These are phyloP conservation scores for Mycoemilia scoparia DNA, from an alignment of 192 early-diverging fungal species.

Conservation along the genomic window DNA sequence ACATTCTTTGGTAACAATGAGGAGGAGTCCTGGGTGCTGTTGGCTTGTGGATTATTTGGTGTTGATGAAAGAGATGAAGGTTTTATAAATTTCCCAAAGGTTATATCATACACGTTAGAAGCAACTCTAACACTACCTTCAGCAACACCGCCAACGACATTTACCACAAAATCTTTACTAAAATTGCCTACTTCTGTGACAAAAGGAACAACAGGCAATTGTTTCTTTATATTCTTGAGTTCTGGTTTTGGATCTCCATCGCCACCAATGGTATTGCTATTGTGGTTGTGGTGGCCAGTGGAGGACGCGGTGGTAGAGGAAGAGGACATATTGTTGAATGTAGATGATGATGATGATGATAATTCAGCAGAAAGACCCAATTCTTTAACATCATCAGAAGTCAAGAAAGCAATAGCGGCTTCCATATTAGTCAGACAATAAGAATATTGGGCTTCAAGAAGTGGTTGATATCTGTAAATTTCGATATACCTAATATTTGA, in stretches of 20 bases:
- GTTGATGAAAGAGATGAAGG: slow-evolving; percentile 7
- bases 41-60: slow-evolving; percentile 12
- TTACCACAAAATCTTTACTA: slow-evolving; percentile 15
- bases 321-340: slow-evolving; percentile 4
- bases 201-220: no score
- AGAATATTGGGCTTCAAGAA: slow-evolving; percentile 20
- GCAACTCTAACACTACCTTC: slow-evolving; percentile 26
- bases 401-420: slow-evolving; percentile 22
- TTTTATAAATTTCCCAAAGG: slow-evolving; percentile 17
- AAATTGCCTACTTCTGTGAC: slow-evolving; percentile 21
- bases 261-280: slow-evolving; percentile 10
- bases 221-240: neutral
- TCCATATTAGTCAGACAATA: slow-evolving; percentile 27
- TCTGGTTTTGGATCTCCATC: slow-evolving; percentile 7
- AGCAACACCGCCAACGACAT: slow-evolving; percentile 28
- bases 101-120: slow-evolving; percentile 26
- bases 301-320: neutral
- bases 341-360: slow-evolving; percentile 5
- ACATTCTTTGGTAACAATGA: slow-evolving; percentile 1
- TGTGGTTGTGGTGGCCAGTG: slow-evolving; percentile 5
- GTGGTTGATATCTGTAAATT: slow-evolving; percentile 16
- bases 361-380: slow-evolving; percentile 16
- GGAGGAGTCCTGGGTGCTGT: slow-evolving; percentile 4
- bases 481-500: slow-evolving; percentile 44
- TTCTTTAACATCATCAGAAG: slow-evolving; percentile 14